Evolutionary conservation across 176 grass and related monocot species (phyloP).

Genomic region (Chrysopogon serrulatus): DNA sequence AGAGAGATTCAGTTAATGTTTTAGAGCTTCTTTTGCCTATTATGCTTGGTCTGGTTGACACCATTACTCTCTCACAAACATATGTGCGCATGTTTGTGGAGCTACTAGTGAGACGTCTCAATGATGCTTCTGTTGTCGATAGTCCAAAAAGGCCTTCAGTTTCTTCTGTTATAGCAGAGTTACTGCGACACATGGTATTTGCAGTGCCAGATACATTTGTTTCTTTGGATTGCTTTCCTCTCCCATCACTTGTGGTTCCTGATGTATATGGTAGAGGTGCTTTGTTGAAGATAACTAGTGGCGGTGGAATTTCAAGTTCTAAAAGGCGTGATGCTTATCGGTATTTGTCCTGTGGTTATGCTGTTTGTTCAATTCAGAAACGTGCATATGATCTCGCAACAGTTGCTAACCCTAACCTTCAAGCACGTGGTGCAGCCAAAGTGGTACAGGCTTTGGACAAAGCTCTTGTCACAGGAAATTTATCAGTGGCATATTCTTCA

Average conservation of each 20-base stretch:
- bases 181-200: constrained; percentile 82
- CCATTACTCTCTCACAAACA: constrained; percentile 78
- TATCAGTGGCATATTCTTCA: constrained; percentile 67
- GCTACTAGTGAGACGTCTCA: constrained; percentile 54
- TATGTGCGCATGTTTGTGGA: constrained; percentile 81
- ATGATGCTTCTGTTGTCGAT: constrained; percentile 51
- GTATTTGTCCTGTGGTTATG: constrained; percentile 85
- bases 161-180: constrained; percentile 62
- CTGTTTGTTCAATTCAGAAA: constrained; percentile 78
- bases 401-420: constrained; percentile 83
- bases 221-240: constrained; percentile 96
- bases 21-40: constrained; percentile 93
- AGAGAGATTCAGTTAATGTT: constrained; percentile 74
- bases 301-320: constrained; percentile 54
- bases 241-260: constrained; percentile 67
- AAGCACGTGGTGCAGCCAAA: constrained; percentile 79
- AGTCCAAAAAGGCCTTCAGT: constrained; percentile 59
- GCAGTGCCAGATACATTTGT: constrained; percentile 95
- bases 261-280: constrained; percentile 66
- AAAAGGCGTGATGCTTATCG: constrained; percentile 67
- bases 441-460: constrained; percentile 92
- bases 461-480: constrained; percentile 64
- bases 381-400: constrained; percentile 65
- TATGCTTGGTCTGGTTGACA: constrained; percentile 67
- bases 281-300: constrained; percentile 60